Base-by-base conservation (phyloP, 805 yeast species). In the Spathaspora girioi region DNA sequence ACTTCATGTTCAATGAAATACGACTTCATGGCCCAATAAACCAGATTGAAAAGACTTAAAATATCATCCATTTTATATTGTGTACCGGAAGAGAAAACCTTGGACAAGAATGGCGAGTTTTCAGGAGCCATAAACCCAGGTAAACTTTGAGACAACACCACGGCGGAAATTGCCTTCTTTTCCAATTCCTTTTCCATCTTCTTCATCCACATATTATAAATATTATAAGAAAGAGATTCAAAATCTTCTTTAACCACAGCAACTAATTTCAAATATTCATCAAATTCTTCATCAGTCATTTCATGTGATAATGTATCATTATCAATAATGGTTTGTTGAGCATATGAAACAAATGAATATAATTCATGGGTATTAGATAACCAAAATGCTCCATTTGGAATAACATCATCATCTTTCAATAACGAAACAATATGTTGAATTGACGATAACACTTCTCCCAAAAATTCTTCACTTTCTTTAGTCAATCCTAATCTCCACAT, bases 401-500 rank as follows among this genome's bases (percentile, higher is more conserved):
- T 85, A 32, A 90, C 84, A 58, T 89, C 96, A 53, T 88, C 96
- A 50, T 93, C 97, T 59, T 86, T 86, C 63, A 87, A 77, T n/a
- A 77, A 71, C 48, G 87, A 79, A 15, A 93, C 96, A 54, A 88
- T 84, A 47, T 81, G 83, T 73, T 93, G 98, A 59, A 94, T 90
- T 1, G 88, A 87, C 27, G 89, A 82, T 65, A 93, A 78, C 2
- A 91, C 96, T 65, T 87, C 92, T 45, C 97, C 97, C 55, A 94
- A 74, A 65, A 94, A 88, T 51, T 83, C 84, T 73, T 94, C 98
- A 64, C 93, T 84, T 68, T 93, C 97, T 58, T 87, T 83, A 14
- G 97, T 90, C 61, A 91, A 80, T 1, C 98, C 98, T 46, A 93
- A 77, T 70, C 98, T 82, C 99, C 99, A 94, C 98, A 94, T 91